Percentiles rank a stretch among this genome's conserved stretches.
Conservation (phyloP, 2,329 filamentous ascomycete species). For the Didymella arachidicola region DNA sequence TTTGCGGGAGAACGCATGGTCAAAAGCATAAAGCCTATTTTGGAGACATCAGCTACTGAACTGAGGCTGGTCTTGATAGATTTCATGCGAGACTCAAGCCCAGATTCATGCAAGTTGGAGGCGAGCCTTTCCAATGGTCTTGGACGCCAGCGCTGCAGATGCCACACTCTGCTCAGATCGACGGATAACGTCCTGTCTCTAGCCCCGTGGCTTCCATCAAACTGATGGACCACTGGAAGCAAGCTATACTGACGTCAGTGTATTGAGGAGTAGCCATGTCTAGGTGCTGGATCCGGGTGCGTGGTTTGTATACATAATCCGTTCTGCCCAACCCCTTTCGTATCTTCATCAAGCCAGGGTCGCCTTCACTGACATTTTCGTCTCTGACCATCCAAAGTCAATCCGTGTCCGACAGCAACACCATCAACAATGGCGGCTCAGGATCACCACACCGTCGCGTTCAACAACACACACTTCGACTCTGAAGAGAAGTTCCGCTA, state of each 20-base stretch:
- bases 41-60: constrained; percentile 15
- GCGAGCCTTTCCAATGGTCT: constrained; percentile 1
- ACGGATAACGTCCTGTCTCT: constrained; percentile 6
- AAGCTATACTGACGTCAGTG: constrained; percentile 5
- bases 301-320: constrained; percentile 11
- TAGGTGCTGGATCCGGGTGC: constrained; percentile 1
- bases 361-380: neutral
- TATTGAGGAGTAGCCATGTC: constrained; percentile 13
- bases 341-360: neutral
- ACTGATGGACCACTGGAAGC: constrained; percentile 8
- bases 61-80: constrained; percentile 5
- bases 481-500: constrained; percentile 26
- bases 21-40: constrained; percentile 12
- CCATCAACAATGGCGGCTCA: constrained; percentile 12
- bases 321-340: neutral
- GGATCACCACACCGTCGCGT: constrained; percentile 16
- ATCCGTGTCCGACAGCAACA: neutral
- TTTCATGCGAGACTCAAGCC: constrained; percentile 1
- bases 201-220: constrained; percentile 6
- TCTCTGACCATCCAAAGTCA: neutral
- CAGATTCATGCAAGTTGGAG: constrained; percentile 14
- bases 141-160: constrained; percentile 1
- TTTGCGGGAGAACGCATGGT: constrained; percentile 3
- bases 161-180: constrained; percentile 9
- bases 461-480: constrained; percentile 22